These are phyloP conservation scores for Caryopteris hybrid DNA, from an alignment of 305 asterid species.

Conservation along the genomic window DNA sequence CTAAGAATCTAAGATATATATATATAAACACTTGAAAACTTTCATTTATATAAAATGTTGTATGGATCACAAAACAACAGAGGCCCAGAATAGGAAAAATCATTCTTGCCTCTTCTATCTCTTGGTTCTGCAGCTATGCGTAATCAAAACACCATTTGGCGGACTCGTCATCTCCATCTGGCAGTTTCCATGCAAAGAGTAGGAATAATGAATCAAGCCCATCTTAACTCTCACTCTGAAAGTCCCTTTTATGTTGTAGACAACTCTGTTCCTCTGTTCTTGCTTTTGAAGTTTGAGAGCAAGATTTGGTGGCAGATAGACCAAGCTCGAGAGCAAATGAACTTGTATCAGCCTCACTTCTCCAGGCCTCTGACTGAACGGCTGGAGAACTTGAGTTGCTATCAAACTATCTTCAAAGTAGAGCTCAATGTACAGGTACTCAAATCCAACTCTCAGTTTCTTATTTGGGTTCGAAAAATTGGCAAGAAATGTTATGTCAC, in stretches of 20 bases:
- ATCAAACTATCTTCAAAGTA: conserved; percentile 50
- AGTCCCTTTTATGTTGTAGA: conserved; percentile 50
- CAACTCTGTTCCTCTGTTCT: conserved; percentile 54
- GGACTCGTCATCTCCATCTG: conserved; percentile 80
- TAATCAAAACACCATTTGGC: conserved; percentile 61
- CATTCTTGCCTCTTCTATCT: conserved; percentile 30
- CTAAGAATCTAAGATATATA: too few relatives aligned
- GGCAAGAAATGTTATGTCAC: conserved; percentile 62
- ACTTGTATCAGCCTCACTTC: conserved; percentile 41
- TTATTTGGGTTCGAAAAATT: conserved; percentile 85
- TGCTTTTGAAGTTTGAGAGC: conserved; percentile 66
- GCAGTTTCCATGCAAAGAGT: conserved; percentile 64
- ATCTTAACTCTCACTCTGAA: conserved; percentile 51
- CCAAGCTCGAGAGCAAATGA: conserved; percentile 75
- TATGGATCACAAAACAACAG: too few relatives aligned
- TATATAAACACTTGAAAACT: too few relatives aligned
- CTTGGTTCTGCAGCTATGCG: conserved; percentile 69
- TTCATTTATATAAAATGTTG: too few relatives aligned
- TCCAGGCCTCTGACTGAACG: conserved; percentile 55
- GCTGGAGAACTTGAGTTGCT: conserved; percentile 56
- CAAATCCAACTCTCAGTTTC: conserved; percentile 59
- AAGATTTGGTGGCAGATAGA: conserved; percentile 56
- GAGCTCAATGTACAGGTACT: conserved; percentile 58
- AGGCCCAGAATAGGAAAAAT: neutral
- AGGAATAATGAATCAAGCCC: conserved; percentile 64